These are phyloP conservation scores for Aleurites moluccanus DNA, from an alignment of 441 rosid genomes.

Conservation along the genomic window DNA sequence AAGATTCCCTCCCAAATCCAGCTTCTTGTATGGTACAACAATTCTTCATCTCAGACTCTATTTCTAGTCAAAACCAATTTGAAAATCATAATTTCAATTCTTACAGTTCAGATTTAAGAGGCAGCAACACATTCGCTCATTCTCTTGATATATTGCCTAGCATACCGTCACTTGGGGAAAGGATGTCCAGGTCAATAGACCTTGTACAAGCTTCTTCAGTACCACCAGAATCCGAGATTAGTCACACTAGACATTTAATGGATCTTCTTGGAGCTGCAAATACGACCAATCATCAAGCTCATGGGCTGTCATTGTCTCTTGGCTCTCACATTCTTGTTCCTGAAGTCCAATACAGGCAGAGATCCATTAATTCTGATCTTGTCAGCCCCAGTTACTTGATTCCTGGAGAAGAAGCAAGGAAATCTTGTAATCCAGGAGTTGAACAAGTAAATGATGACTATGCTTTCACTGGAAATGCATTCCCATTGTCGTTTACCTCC, in stretches of 20 bases:
- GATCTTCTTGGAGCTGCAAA: conserved; percentile 58
- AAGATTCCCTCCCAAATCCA: conserved; percentile 40
- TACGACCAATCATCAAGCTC: conserved; percentile 38
- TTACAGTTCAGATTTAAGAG: conserved; percentile 36
- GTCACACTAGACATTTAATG: conserved; percentile 58
- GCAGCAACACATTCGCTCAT: conserved; percentile 36
- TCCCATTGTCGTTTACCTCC: conserved; percentile 35
- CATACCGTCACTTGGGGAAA: conserved; percentile 46
- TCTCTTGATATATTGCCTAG: conserved; percentile 42
- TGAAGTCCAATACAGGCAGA: conserved; percentile 37
- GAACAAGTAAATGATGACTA: conserved; percentile 33
- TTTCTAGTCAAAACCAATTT: conserved; percentile 38
- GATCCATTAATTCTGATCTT: conserved; percentile 34
- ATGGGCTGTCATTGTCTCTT: conserved; percentile 58
- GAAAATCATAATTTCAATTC: conserved; percentile 41
- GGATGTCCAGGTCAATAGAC: conserved; percentile 51
- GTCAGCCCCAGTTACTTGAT: conserved; percentile 32
- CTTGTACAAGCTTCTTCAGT: conserved; percentile 36
- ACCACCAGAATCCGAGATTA: conserved; percentile 41
- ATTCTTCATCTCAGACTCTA: conserved; percentile 41
- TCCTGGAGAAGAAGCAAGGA: conserved; percentile 35
- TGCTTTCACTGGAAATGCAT: conserved; percentile 33
- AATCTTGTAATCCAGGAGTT: conserved; percentile 32
- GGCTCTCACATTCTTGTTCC: conserved; percentile 50
- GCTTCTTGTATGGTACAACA: conserved; percentile 38